phyloP scores from a whole-genome alignment of 495 filamentous ascomycete genomes.

The Penicillium herquei region DNA sequence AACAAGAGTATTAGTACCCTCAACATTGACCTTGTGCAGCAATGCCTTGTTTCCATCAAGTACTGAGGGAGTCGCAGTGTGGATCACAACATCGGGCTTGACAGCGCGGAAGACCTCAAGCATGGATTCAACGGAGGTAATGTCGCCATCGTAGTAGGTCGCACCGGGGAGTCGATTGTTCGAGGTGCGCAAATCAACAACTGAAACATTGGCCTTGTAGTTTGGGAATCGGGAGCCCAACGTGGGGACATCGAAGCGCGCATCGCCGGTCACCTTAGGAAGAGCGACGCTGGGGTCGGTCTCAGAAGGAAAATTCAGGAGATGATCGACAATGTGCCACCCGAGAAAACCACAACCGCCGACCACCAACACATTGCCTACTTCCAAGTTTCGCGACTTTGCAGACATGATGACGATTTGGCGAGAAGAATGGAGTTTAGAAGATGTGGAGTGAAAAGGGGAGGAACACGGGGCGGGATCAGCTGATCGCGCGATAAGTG shows the following conservation, averaged over 20 bases:
- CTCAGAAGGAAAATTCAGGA: constrained; percentile 53
- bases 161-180: constrained; percentile 73
- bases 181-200: constrained; percentile 81
- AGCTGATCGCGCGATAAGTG: constrained; percentile 19
- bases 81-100: constrained; percentile 86
- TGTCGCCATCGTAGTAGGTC: constrained; percentile 80
- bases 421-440: constrained; percentile 1
- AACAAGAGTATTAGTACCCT: constrained; percentile 77
- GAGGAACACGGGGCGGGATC: constrained; percentile 16
- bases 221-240: constrained; percentile 40
- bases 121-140: constrained; percentile 70
- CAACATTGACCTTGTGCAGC: constrained; percentile 80
- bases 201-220: constrained; percentile 60
- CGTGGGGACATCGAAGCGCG: constrained; percentile 40
- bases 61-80: constrained; percentile 80
- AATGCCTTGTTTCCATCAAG: constrained; percentile 46
- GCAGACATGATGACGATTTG: constrained; percentile 28
- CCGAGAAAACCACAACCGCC: constrained; percentile 60
- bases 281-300: constrained; percentile 43
- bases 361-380: constrained; percentile 53
- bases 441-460: constrained; percentile 16
- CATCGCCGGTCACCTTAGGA: constrained; percentile 37
- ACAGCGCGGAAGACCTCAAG: constrained; percentile 63
- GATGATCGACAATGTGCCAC: constrained; percentile 57
- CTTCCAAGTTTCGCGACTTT: constrained; percentile 34